These are phyloP conservation scores for Akanthomyces lecanii DNA, from an alignment of 2,329 filamentous ascomycete genomes.

Conservation along the genomic window DNA sequence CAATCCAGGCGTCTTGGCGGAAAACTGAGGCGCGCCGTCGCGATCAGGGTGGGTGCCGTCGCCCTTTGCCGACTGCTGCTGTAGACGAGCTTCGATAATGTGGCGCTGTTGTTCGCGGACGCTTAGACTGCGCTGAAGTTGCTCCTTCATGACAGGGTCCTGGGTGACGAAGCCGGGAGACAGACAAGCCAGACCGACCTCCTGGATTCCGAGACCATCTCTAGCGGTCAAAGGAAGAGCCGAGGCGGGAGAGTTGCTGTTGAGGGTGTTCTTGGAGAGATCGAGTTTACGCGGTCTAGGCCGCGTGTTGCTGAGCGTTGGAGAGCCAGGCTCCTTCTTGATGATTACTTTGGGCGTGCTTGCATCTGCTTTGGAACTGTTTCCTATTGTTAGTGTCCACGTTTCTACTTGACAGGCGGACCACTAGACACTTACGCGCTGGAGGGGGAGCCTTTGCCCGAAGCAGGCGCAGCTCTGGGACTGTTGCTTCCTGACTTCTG, in stretches of 20 bases:
- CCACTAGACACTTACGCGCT: slow-evolving; percentile 50
- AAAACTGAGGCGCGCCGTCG: slow-evolving; percentile 46
- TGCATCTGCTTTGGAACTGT: slow-evolving; percentile 47
- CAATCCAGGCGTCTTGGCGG: slow-evolving; percentile 68
- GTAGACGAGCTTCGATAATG: slow-evolving; percentile 87
- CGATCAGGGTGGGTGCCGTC: slow-evolving; percentile 56
- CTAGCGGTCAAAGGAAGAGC: slow-evolving; percentile 74
- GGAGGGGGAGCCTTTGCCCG: slow-evolving; percentile 52
- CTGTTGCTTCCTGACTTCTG: slow-evolving; percentile 52
- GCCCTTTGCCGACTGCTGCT: slow-evolving; percentile 79
- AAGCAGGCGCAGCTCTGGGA: slow-evolving; percentile 39
- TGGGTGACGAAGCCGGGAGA: slow-evolving; percentile 95
- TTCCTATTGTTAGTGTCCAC: neutral
- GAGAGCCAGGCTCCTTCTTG: slow-evolving; percentile 93
- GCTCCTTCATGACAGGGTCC: slow-evolving; percentile 93
- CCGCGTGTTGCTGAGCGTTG: slow-evolving; percentile 67
- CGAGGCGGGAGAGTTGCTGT: slow-evolving; percentile 51
- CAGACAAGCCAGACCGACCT: slow-evolving; percentile 88
- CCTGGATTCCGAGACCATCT: slow-evolving; percentile 78
- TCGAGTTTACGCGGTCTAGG: slow-evolving; percentile 75
- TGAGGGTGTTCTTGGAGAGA: slow-evolving; percentile 60
- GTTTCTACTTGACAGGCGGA: neutral
- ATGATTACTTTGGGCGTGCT: slow-evolving; percentile 77
- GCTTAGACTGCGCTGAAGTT: slow-evolving; percentile 87
- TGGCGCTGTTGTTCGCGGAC: slow-evolving; percentile 91